Percentiles rank a stretch among this genome's conserved stretches.
phyloP scores from a whole-genome alignment of 2,329 filamentous ascomycete species.

The Venturiaceae sp. region DNA sequence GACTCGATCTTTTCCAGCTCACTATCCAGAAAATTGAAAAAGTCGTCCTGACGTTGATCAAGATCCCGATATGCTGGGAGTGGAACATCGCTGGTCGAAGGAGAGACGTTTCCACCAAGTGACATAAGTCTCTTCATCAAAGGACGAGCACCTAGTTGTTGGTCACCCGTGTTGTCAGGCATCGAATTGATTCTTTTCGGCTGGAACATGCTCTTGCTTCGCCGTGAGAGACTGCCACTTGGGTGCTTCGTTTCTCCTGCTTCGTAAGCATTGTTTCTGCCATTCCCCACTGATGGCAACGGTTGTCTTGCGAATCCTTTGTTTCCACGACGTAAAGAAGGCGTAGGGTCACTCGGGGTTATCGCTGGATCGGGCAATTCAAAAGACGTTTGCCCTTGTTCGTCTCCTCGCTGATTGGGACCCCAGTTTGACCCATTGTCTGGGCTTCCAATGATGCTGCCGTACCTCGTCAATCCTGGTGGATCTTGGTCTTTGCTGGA shows the following conservation, averaged over 20 bases:
- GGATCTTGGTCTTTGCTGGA: neutral
- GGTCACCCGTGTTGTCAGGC: conserved; percentile 16
- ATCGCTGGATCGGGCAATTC: conserved; percentile 54
- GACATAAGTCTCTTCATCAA: conserved; percentile 31
- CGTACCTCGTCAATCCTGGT: conserved; percentile 42
- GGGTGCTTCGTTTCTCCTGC: conserved; percentile 26
- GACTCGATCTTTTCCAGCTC: conserved; percentile 86
- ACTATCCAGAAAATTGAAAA: conserved; percentile 72
- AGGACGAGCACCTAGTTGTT: conserved; percentile 17
- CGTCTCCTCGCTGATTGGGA: conserved; percentile 9
- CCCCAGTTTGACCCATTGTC: neutral
- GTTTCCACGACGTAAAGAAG: neutral
- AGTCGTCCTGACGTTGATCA: conserved; percentile 68
- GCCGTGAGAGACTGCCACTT: conserved; percentile 14
- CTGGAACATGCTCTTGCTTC: conserved; percentile 27
- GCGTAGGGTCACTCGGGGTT: neutral
- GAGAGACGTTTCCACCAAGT: conserved; percentile 24
- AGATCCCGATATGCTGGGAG: conserved; percentile 51
- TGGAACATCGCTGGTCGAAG: conserved; percentile 34
- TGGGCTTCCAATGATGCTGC: conserved; percentile 52
- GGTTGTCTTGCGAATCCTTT: neutral
- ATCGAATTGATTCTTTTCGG: conserved; percentile 31
- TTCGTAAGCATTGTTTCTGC: conserved; percentile 28
- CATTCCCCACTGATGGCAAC: neutral
- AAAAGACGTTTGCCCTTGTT: conserved; percentile 37